A percentile compares a stretch with the other conserved stretches of the same genome.
Conservation (phyloP, 805 yeast species). For the Ogataea saltuana region DNA sequence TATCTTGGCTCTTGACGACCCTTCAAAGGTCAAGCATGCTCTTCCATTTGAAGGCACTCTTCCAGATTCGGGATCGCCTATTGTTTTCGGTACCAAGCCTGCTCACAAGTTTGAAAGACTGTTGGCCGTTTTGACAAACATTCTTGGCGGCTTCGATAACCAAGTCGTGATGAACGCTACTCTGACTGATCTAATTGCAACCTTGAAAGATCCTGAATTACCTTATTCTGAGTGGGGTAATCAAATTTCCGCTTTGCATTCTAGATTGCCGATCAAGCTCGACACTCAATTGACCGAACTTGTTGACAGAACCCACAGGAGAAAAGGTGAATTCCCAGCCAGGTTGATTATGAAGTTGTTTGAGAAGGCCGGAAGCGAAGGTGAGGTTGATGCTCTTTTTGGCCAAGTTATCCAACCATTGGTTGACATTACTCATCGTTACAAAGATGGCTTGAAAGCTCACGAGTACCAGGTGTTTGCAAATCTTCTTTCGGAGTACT, state of each 20-base stretch:
- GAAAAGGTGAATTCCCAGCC: slow-evolving; percentile 91
- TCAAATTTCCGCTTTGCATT: slow-evolving; percentile 86
- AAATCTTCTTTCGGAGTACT: slow-evolving; percentile 67
- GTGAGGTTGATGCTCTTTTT: slow-evolving; percentile 51
- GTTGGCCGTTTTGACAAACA: slow-evolving; percentile 66
- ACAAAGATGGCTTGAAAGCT: slow-evolving; percentile 71
- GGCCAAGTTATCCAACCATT: slow-evolving; percentile 70
- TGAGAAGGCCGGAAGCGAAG: slow-evolving; percentile 55
- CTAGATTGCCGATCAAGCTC: slow-evolving; percentile 79
- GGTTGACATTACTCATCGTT: slow-evolving; percentile 65
- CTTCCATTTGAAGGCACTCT: slow-evolving; percentile 91
- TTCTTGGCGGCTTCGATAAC: slow-evolving; percentile 89
- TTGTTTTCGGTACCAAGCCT: slow-evolving; percentile 79
- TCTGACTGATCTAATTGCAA: slow-evolving; percentile 67
- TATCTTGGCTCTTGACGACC: slow-evolving; percentile 91
- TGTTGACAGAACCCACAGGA: slow-evolving; percentile 62
- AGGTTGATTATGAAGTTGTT: slow-evolving; percentile 74
- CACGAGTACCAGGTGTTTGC: slow-evolving; percentile 84
- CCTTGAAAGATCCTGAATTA: slow-evolving; percentile 74
- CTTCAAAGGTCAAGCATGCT: slow-evolving; percentile 96
- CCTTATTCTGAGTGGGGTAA: slow-evolving; percentile 93
- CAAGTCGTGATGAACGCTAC: slow-evolving; percentile 91
- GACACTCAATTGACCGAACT: slow-evolving; percentile 65
- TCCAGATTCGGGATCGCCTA: slow-evolving; percentile 85
- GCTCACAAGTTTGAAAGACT: slow-evolving; percentile 67